Evolutionary conservation across 345 rosid genomes (phyloP), one percentile per base, ranked within the genome.

Genomic region (Acer saccharum): DNA sequence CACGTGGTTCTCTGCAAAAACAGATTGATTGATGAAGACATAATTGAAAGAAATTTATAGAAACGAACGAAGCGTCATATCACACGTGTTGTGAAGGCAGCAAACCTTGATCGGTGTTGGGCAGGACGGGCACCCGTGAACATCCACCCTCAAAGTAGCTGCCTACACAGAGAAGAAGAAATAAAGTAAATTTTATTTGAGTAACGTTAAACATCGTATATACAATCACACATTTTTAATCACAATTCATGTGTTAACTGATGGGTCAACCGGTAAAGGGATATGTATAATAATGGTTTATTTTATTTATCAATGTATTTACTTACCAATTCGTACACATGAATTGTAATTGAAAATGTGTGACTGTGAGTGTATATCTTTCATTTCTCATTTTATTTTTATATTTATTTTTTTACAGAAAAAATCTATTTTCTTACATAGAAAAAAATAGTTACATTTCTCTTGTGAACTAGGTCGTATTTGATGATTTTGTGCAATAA

Each of bases 71-170:
- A 23, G 13, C 5, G 72, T 52, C 72, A 6, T 6, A 35, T 35
- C 39, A 35, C 90, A 87, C 89, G 86, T 81, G 88, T 80, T 75
- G 5, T 1, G 21, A 50, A 12, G 3, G 3, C 48, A 58, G 74
- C 23, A 3, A 57, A 50, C 11, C 3, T 21, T 48, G 68, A 74
- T 43, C 72, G 76, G 79, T 64, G 62, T 2, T 44, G 79, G 82
- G 61, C 79, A 78, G 70, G 3, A 4, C 64, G 75, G 87, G 87
- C 69, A 76, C 77, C 74, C 75, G 62, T 60, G 65, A 52, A 5
- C 39, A 35, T 35, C 39, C 39, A 4, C 39, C 39, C 39, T 35
- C 39, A 4, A 35, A 35, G 39, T 35, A 70, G 79, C 78, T 77
- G 76, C 68, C 79, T 25, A 29, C 32, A 29, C 50, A 7, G 54